Conservation (phyloP, 371 early-diverging fungal species). For the Mortierella sp. region DNA sequence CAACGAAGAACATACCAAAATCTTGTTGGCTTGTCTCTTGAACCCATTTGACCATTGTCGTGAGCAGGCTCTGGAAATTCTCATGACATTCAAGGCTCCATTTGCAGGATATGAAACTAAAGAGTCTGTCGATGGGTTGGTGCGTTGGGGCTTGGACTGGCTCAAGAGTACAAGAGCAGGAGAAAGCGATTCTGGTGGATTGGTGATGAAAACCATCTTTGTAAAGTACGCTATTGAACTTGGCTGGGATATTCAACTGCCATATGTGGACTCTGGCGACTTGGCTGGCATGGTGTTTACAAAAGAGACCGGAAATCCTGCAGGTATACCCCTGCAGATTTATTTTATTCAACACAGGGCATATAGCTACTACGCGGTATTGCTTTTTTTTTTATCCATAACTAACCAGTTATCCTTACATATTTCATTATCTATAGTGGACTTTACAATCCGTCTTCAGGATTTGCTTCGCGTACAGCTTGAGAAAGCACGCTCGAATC, state of each 20-base stretch:
- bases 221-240: conserved; percentile 77
- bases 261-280: conserved; percentile 24
- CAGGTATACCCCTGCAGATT: conserved; percentile 25
- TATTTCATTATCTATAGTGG: conserved; percentile 20
- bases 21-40: conserved; percentile 69
- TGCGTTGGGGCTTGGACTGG: conserved; percentile 74
- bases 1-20: conserved; percentile 61
- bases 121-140: conserved; percentile 64
- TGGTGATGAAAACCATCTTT: conserved; percentile 82
- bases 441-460: conserved; percentile 67
- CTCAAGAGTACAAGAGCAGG: conserved; percentile 79
- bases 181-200: conserved; percentile 88
- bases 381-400: no score
- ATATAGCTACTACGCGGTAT: no score
- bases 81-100: conserved; percentile 70
- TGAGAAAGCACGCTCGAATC: conserved; percentile 66
- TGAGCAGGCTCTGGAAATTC: conserved; percentile 71
- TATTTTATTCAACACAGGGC: conserved; percentile 2
- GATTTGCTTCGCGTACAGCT: conserved; percentile 66
- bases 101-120: conserved; percentile 64
- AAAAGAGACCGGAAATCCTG: conserved; percentile 40
- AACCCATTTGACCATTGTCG: conserved; percentile 82
- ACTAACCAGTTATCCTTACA: no score
- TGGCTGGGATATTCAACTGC: conserved; percentile 54
- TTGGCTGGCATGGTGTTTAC: conserved; percentile 8